Evolutionary conservation across 2,329 filamentous ascomycete species (phyloP), one percentile per base, ranked within the genome.

Genomic region (Salinomyces thailandicus): DNA sequence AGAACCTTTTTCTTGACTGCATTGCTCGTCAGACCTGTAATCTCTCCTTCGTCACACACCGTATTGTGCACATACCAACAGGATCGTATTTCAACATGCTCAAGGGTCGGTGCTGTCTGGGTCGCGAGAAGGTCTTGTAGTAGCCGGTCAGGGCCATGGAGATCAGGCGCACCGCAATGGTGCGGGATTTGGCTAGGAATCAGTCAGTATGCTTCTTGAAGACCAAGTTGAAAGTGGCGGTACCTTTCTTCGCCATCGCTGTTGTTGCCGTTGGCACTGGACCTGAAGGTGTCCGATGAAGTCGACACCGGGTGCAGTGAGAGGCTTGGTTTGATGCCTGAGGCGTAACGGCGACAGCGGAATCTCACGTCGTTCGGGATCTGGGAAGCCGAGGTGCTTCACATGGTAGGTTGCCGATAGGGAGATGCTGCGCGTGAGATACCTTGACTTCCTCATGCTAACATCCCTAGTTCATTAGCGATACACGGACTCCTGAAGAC

Each of bases 11-110:
- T 85, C 62, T 86, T 83, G 37, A 98, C 91, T 93, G 51, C 19
- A 17, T 18, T 11, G 11, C 15, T 18, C n/a, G n/a, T n/a, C n/a
- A n/a, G n/a, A n/a, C n/a, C n/a, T n/a, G n/a, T n/a, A n/a, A n/a
- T n/a, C n/a, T n/a, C n/a, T 31, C 14, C 5, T 14, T 18, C 11
- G 35, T 17, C 35, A 13, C 35, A 28, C 12, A 11, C 18, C 31
- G 19, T 18, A 26, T 22, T n/a, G 11, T 9, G 5, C n/a, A 60
- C 73, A 48, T 77, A 93, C 85, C 81, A 47, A 98, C 87, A 28
- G 91, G 91, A 60, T 98, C 91, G 65, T 98, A 98, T 71, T 98
- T 98, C 53, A 98, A 69, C 85, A 98, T 91, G 68, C 86, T 93
- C 65, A 98, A 75, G 38, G 93, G 87, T 30, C 81, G 72, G 45